phyloP scores from a whole-genome alignment of 2,329 filamentous ascomycete genomes.

The Claviceps sp. region DNA sequence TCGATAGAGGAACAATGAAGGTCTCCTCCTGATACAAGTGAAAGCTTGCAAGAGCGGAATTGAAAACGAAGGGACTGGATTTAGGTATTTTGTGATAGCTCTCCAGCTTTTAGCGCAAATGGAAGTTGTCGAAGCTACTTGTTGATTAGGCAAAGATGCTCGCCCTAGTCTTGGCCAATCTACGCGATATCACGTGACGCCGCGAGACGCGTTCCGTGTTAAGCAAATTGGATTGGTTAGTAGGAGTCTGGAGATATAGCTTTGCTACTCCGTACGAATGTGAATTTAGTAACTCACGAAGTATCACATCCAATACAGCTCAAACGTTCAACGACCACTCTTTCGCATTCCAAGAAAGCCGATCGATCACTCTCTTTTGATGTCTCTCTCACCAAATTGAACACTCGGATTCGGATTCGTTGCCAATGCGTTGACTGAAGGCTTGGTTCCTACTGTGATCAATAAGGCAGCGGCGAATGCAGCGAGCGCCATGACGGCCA shows the following conservation, averaged over 20 bases:
- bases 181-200: conserved; percentile 23
- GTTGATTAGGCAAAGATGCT: background rate
- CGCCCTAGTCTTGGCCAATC: conserved; percentile 10
- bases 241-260: background rate
- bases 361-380: background rate
- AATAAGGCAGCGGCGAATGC: background rate
- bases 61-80: no score
- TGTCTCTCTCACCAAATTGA: background rate
- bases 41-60: background rate
- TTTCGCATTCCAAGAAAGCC: background rate
- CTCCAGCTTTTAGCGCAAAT: background rate
- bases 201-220: conserved; percentile 18
- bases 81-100: background rate
- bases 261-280: background rate
- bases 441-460: background rate
- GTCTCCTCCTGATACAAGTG: background rate
- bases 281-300: background rate
- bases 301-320: background rate
- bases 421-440: background rate
- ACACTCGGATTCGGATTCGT: background rate
- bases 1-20: background rate
- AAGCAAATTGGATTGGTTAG: background rate
- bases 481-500: background rate
- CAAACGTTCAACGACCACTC: background rate
- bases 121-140: background rate